Evolutionary conservation across 192 early-diverging fungal genomes (phyloP), one percentile per base, ranked within the genome.

Genomic region (Coemansia sp.): DNA sequence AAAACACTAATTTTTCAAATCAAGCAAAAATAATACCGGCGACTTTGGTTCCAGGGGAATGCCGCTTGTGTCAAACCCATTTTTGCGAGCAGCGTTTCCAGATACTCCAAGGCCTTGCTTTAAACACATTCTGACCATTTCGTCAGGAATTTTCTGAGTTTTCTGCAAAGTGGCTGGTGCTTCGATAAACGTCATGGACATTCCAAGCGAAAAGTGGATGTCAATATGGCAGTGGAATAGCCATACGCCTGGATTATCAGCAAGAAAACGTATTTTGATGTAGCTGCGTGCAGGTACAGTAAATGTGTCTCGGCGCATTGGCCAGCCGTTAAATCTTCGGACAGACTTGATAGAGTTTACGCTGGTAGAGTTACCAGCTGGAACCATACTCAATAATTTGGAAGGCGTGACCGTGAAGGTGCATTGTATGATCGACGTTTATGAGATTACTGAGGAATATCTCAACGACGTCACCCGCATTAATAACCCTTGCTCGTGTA

Each of bases 181-280:
- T 69, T 89, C 88, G 51, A 92, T 69, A 64, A 94, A 63, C 2
- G 78, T 69, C 34, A 83, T 82, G 21, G 80, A 85, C 58, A 92
- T 80, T 45, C 92, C 92, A 51, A 85, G 66, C 22, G 81, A 78
- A 53, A 91, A 76, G 45, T 81, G 80, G 17, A 69, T 57, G 27
- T 71, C 67, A 43, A 63, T 38, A 67, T 90, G 91, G 74, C 91
- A 93, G 71, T 93, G 93, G 75, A 92, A 82, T 38, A 87, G 66
- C 91, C 91, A 95, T 14, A 84, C 83, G 14, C 90, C 93, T 5
- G 89, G 88, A 67, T 93, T 93, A 67, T 92, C 83, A 11, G 88
- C 87, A 18, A 71, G 48, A 63, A 91, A 91, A 15, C 90, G 80
- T 27, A 94, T 59, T 39, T 84, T 83, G 22, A 80, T 62, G 55